Conservation (phyloP, 306 rosid genomes). For the Vigna reflexopilosa region DNA sequence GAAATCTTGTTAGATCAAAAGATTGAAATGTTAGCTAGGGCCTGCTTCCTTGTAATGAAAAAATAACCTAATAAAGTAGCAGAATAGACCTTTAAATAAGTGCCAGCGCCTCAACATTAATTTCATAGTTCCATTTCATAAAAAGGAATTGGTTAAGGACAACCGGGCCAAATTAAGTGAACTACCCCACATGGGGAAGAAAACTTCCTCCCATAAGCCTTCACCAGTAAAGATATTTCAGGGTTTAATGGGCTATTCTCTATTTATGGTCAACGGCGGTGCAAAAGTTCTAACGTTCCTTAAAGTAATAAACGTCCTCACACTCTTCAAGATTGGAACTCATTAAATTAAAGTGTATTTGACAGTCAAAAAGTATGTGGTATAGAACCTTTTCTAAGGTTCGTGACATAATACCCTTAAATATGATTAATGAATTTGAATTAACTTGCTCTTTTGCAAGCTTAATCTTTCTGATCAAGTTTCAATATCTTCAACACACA, state of each 20-base stretch:
- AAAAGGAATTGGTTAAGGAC: background rate
- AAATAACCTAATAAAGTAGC: slow-evolving; percentile 11
- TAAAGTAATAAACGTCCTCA: slow-evolving; percentile 3
- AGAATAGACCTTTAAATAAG: background rate
- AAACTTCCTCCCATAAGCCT: slow-evolving; percentile 15
- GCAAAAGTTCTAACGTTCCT: slow-evolving; percentile 23
- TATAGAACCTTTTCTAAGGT: background rate
- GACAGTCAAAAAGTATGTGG: slow-evolving; percentile 24
- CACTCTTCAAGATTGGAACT: background rate
- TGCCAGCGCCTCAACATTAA: background rate
- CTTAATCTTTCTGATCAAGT: background rate
- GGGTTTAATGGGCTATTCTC: background rate
- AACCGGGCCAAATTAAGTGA: background rate
- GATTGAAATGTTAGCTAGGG: background rate
- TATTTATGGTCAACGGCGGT: slow-evolving; percentile 17
- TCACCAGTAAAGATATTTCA: slow-evolving; percentile 20
- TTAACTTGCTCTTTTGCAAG: background rate
- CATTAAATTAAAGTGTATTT: background rate
- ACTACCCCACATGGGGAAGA: background rate
- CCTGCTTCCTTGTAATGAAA: background rate
- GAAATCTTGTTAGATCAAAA: background rate
- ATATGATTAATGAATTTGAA: background rate
- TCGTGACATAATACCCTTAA: background rate
- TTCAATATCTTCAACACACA: background rate
- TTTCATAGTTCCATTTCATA: background rate